Evolutionary conservation across 2,329 filamentous ascomycete species (phyloP).

Genomic region (Akanthomyces lecanii): DNA sequence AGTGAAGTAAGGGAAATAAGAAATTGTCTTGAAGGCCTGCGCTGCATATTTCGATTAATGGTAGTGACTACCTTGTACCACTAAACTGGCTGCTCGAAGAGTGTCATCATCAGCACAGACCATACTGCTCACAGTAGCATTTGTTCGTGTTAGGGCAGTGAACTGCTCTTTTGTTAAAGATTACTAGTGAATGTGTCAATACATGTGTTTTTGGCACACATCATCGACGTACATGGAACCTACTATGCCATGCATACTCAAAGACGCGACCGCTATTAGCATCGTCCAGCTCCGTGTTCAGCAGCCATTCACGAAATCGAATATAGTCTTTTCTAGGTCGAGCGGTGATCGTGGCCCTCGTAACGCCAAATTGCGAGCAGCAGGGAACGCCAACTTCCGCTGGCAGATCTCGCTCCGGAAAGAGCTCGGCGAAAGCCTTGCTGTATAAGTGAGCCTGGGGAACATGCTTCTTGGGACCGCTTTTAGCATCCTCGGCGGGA

Average conservation of each 20-base stretch:
- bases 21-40: too few species aligned
- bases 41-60: too few species aligned
- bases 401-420: constrained; percentile 24
- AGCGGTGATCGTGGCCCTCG: constrained; percentile 36
- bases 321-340: constrained; percentile 51
- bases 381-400: background rate
- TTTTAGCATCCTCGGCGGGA: constrained; percentile 33
- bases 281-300: constrained; percentile 50
- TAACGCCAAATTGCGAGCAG: background rate
- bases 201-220: too few species aligned
- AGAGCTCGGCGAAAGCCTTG: constrained; percentile 38
- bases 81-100: too few species aligned
- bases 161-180: too few species aligned
- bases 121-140: constrained; percentile 47
- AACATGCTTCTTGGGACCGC: constrained; percentile 27
- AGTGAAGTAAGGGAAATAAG: too few species aligned
- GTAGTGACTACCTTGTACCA: too few species aligned
- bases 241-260: constrained; percentile 63
- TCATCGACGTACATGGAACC: constrained; percentile 29
- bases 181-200: too few species aligned
- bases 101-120: constrained; percentile 44
- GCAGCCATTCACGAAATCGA: constrained; percentile 55
- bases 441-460: constrained; percentile 39
- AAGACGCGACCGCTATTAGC: constrained; percentile 55
- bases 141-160: too few species aligned